A percentile compares a stretch with the other conserved stretches of the same genome.
phyloP scores from a whole-genome alignment of 116 monocot genomes.

The Trichopus zeylanicus region DNA sequence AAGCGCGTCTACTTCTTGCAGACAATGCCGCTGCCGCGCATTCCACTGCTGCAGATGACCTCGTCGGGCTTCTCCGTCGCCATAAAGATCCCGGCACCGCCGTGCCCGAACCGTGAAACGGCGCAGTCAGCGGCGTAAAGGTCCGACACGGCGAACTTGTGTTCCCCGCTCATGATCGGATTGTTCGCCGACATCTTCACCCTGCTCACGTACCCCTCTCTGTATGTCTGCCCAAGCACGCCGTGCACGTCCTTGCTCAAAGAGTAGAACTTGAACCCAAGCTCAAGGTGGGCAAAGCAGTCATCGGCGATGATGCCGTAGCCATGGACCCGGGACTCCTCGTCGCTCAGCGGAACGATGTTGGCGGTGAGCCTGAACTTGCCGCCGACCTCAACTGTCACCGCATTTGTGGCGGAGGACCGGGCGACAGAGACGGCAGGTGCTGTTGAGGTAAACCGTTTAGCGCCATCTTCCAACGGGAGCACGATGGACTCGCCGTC shows the following conservation, averaged over 20 bases:
- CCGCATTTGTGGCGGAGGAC: slow-evolving; percentile 13
- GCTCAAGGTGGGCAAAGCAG: slow-evolving; percentile 31
- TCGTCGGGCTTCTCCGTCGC: neutral
- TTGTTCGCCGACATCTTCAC: slow-evolving; percentile 16
- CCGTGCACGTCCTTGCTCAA: slow-evolving; percentile 23
- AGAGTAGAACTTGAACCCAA: slow-evolving; percentile 33
- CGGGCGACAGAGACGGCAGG: slow-evolving; percentile 14
- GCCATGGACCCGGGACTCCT: slow-evolving; percentile 28
- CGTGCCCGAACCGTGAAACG: slow-evolving; percentile 13
- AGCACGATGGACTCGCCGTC: slow-evolving; percentile 18
- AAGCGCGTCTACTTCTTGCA: slow-evolving; percentile 19
- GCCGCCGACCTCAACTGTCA: slow-evolving; percentile 16
- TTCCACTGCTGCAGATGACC: slow-evolving; percentile 5
- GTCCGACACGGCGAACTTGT: slow-evolving; percentile 7
- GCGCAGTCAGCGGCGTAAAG: slow-evolving; percentile 16
- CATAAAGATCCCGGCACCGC: neutral
- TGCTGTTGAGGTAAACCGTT: slow-evolving; percentile 11
- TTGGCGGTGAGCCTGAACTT: slow-evolving; percentile 17
- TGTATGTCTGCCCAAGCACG: slow-evolving; percentile 36
- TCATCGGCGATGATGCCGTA: slow-evolving; percentile 27
- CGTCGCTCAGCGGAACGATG: slow-evolving; percentile 29
- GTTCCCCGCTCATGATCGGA: slow-evolving; percentile 30
- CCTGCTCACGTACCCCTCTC: slow-evolving; percentile 22
- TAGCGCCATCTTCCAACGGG: slow-evolving; percentile 17
- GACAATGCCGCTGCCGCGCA: slow-evolving; percentile 7